Base-by-base conservation (phyloP, 2,329 filamentous ascomycete species). In the Nemania abortiva region DNA sequence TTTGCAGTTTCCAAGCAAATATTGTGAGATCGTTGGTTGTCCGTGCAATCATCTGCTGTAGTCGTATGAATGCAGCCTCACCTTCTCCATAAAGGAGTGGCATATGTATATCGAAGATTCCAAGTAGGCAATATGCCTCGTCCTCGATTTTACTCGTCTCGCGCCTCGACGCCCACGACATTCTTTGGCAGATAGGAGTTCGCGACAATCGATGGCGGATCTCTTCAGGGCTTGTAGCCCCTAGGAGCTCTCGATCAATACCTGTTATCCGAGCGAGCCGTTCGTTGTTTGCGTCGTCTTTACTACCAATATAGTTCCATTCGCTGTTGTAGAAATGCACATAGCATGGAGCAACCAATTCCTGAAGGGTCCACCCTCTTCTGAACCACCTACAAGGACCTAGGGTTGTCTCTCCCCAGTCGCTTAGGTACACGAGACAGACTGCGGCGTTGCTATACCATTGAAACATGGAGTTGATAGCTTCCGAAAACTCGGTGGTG, bases 71-170 rank as follows among this genome's bases (percentile, higher is more conserved):
- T 5, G 50, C 50, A 9, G 6, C 29, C 15, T 53, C 7, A 2
- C 50, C 50, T 31, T 53, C 50, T 29, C 50, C 50, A 13, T 53
- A 53, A 2, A 53, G 22, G 7, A 53, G 6, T 10, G 50, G 50
- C 50, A 53, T 53, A 29, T 53, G 22, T 9, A 53, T 20, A 18
- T 53, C 27, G 50, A 53, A 53, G 3, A 53, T 29, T 53, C 50
- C 50, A 6, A 53, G 11, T 2, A 53, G 24, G 22, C 10, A 53
- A 18, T 53, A 53, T 13, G 50, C n/a, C 18, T 53, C 22, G 13
- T 53, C 50, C 13, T 53, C 50, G 2, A n/a, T 20, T 29, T 20
- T 20, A 2, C 22, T 29, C 3, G n/a, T n/a, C 7, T 31, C 6
- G 10, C 50, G 50, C 4, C 18, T 6, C 6, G 50, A 20, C 11